Base-by-base conservation (phyloP, 2,329 filamentous ascomycete genomes). In the Didymella arachidicola region DNA sequence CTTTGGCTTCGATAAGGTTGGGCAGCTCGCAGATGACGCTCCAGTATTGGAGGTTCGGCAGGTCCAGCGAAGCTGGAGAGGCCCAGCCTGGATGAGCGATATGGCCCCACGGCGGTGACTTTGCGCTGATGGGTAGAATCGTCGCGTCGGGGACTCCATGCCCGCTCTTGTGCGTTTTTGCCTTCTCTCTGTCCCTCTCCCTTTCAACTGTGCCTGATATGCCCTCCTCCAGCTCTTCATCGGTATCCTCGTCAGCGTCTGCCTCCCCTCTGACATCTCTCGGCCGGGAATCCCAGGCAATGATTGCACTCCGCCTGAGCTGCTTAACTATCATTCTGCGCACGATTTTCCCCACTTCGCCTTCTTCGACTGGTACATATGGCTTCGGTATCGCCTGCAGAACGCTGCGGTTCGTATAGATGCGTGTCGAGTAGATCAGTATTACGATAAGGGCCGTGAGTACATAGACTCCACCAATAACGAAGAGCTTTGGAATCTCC, bases 31-130 rank as follows among this genome's bases (percentile, higher is more conserved):
- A 83, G 18, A 97, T 82, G 25, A 99, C 92, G 2, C 87, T 87
- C 67, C 83, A 84, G 76, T 96, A 98, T 64, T 96, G 88, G n/a
- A 98, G 79, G 70, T 92, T 87, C 4, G 92, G 88, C 18, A 95
- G 79, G 71, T 95, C 90, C 8, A 85, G 80, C 1, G 87, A 89
- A 29, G 86, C 84, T 6, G 94, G 94, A 2, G 92, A 91, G 2
- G 90, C 89, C 94, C 95, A 98, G 50, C 94, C 95, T 16, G 87
- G 82, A 73, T 99, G 95, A 59, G 91, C 86, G 51, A 98, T 87
- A n/a, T 86, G 80, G 22, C 91, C 92, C 94, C 94, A 98, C 63
- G 80, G 86, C 26, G 89, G 85, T 42, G 69, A 81, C 73, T 63
- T 55, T 56, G 75, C 50, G 69, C 79, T 72, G 63, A 83, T 69